Evolutionary conservation across 2,329 filamentous ascomycete species (phyloP).

Genomic region (Epichloe hybrida): DNA sequence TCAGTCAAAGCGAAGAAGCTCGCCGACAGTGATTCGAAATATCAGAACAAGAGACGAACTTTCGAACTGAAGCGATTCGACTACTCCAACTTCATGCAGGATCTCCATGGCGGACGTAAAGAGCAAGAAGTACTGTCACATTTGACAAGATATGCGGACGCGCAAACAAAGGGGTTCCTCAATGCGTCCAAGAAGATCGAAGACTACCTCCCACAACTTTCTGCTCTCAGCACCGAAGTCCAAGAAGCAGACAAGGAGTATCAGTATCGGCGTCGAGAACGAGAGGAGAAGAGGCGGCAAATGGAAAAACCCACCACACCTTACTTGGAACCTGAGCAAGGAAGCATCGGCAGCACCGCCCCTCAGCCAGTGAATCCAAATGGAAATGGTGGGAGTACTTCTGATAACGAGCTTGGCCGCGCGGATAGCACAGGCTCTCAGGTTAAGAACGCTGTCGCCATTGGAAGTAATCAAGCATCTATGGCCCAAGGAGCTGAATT

Average conservation of each 20-base stretch:
- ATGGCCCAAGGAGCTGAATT: slow-evolving; percentile 26
- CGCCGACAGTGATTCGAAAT: slow-evolving; percentile 88
- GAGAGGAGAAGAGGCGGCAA: slow-evolving; percentile 83
- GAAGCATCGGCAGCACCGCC: slow-evolving; percentile 26
- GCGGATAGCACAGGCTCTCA: slow-evolving; percentile 64
- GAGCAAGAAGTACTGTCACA: slow-evolving; percentile 94
- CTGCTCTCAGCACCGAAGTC: slow-evolving; percentile 82
- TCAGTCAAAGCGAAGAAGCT: slow-evolving; percentile 96
- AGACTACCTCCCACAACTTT: slow-evolving; percentile 71
- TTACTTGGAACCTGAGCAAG: slow-evolving; percentile 56
- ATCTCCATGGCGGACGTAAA: slow-evolving; percentile 96
- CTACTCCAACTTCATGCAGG: slow-evolving; percentile 98
- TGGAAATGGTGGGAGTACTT: slow-evolving; percentile 33
- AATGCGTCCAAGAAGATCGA: slow-evolving; percentile 78
- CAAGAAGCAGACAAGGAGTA: slow-evolving; percentile 91
- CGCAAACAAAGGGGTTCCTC: slow-evolving; percentile 74
- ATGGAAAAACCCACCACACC: slow-evolving; percentile 76
- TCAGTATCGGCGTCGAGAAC: slow-evolving; percentile 84
- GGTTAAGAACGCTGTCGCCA: slow-evolving; percentile 37
- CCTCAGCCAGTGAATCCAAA: slow-evolving; percentile 24
- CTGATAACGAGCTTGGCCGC: slow-evolving; percentile 57
- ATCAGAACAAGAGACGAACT: slow-evolving; percentile 81
- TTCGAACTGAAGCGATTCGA: slow-evolving; percentile 98
- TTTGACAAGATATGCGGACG: slow-evolving; percentile 84
- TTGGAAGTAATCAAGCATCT: slow-evolving; percentile 22